These are phyloP conservation scores for Solanum appendiculatum DNA, from an alignment of 257 asterid species.

Conservation along the genomic window DNA sequence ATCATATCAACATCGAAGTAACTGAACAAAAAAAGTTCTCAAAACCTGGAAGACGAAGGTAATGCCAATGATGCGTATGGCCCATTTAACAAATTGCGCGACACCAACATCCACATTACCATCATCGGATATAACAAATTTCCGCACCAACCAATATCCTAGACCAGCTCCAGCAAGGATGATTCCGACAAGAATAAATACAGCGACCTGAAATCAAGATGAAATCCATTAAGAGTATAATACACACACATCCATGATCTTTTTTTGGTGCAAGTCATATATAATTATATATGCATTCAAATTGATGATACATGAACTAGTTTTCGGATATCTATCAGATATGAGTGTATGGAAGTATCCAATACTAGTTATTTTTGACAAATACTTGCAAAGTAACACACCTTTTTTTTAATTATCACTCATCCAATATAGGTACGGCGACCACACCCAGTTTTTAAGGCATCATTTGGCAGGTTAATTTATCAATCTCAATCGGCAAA, in stretches of 20 bases:
- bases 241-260: not conserved
- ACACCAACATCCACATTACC: slow-evolving; percentile 82
- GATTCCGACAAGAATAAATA: slow-evolving; percentile 57
- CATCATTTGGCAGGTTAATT: not conserved
- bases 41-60: slow-evolving; percentile 72
- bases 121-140: slow-evolving; percentile 68
- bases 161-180: slow-evolving; percentile 85
- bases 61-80: slow-evolving; percentile 61
- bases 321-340: not conserved
- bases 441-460: not conserved
- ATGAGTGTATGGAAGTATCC: not conserved
- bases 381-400: not conserved
- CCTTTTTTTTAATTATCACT: not conserved
- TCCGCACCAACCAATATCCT: slow-evolving; percentile 89
- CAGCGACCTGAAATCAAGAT: slow-evolving; percentile 47
- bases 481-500: not conserved
- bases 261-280: not conserved
- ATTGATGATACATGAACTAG: not conserved
- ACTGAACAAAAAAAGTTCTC: not conserved
- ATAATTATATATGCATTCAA: not conserved
- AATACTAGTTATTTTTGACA: not conserved
- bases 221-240: not conserved
- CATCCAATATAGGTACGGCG: not conserved
- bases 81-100: slow-evolving; percentile 91
- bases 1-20: not conserved